These are phyloP conservation scores for Talaromyces verruculosus DNA, from an alignment of 2,329 filamentous ascomycete species.

Conservation along the genomic window DNA sequence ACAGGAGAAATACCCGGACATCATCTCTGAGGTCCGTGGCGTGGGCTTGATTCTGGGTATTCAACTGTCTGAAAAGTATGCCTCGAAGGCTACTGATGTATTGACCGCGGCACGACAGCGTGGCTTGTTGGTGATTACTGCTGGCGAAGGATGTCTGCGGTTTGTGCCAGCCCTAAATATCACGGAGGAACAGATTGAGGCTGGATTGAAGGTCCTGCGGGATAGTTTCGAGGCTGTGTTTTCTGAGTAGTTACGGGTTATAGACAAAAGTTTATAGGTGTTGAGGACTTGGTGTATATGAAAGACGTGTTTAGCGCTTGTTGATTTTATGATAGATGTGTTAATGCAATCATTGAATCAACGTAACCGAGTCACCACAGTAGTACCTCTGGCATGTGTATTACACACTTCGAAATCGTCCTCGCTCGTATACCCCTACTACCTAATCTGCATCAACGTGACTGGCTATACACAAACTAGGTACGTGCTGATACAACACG, in stretches of 20 bases:
- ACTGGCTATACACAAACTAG: no score
- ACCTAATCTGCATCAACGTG: no score
- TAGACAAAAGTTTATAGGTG: neutral
- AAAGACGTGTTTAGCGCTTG: neutral
- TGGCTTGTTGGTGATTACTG: constrained; percentile 86
- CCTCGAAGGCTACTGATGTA: constrained; percentile 55
- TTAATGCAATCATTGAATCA: neutral
- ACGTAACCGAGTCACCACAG: no score
- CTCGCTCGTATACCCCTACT: no score
- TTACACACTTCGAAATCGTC: no score
- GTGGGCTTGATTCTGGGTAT: constrained; percentile 82
- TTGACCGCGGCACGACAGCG: constrained; percentile 84
- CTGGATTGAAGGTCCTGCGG: constrained; percentile 73
- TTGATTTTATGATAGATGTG: neutral
- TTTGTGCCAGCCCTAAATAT: constrained; percentile 89
- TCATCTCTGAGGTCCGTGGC: constrained; percentile 78
- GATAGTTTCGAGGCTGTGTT: constrained; percentile 61
- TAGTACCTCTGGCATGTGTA: no score
- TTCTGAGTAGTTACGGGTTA: constrained; percentile 1
- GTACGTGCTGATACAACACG: no score
- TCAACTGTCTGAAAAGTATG: constrained; percentile 71
- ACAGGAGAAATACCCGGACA: constrained; percentile 62
- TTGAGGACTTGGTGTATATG: neutral
- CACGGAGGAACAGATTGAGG: constrained; percentile 73
- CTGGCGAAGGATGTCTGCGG: constrained; percentile 84